Evolutionary conservation across 768 basidiomycete species (phyloP), one percentile per base, ranked within the genome.

Genomic region (Piloderma croceum): DNA sequence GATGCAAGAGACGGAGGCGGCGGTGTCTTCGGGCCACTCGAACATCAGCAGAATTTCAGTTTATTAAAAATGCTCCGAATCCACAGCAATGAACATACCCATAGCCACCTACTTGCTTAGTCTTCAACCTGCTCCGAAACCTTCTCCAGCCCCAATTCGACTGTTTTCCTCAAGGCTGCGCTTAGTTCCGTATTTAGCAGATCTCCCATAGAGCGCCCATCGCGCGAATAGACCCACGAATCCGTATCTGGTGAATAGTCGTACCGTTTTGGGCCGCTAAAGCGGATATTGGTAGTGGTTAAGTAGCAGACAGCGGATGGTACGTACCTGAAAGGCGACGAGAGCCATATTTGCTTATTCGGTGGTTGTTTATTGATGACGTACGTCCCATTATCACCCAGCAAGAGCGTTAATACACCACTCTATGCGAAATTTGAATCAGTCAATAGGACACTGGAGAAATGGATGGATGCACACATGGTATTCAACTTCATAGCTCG

Each of bases 321-420:
- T 24, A 57, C 68, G 27, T 48, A 90, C 91, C 88, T 90, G 49
- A 78, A 58, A 0, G 92, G 92, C 7, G 87, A 90, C 4, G 90
- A 92, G 15, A 96, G 70, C 92, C 92, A 96, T 50, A 96, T 94
- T 57, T 96, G 92, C 65, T 90, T 90, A 59, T 96, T 96, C 5
- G 92, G 92, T 9, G 92, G 92, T 58, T 96, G 92, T 69, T 94
- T 96, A 64, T 96, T 96, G 63, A 96, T 83, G 21, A 94, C 92
- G 64, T 94, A 96, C 9, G 87, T 94, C 11, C 90, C 90, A 41
- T 80, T 66, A 29, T 71, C 64, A 22, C 82, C 90, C 12, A 93
- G 69, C 36, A 69, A 70, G 32, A 94, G 74, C 1, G 91, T 96
- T 24, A 96, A 60, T 22, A 96, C 92, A n/a, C 92, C 92, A 52